Evolutionary conservation across 2,329 filamentous ascomycete genomes (phyloP).

Genomic region (Fonsecaea monophora): DNA sequence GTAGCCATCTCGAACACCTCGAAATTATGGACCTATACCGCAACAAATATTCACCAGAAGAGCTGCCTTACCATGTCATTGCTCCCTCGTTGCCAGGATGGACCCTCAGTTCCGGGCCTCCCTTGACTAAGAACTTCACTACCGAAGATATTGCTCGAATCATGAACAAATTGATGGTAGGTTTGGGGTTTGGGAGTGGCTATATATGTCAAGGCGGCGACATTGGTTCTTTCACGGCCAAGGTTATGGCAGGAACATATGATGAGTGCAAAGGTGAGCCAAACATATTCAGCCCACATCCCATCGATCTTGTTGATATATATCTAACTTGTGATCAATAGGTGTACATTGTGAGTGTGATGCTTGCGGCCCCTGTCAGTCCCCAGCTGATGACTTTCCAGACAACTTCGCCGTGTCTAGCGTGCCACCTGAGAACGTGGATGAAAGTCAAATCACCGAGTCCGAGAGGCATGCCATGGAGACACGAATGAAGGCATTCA

Average conservation of each 20-base stretch:
- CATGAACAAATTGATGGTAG: conserved; percentile 60
- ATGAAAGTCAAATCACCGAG: conserved; percentile 24
- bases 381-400: conserved; percentile 1
- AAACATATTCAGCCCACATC: background rate
- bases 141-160: conserved; percentile 51
- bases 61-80: conserved; percentile 64
- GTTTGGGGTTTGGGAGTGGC: conserved; percentile 59
- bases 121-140: conserved; percentile 52
- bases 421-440: conserved; percentile 4
- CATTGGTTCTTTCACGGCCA: conserved; percentile 56
- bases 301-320: background rate
- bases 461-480: conserved; percentile 48
- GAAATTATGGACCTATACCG: conserved; percentile 56
- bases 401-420: conserved; percentile 25
- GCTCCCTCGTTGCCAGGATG: conserved; percentile 64
- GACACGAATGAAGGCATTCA: conserved; percentile 49
- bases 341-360: conserved; percentile 25
- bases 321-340: conserved; percentile 3
- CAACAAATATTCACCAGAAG: conserved; percentile 55
- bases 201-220: conserved; percentile 67
- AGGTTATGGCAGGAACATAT: conserved; percentile 52
- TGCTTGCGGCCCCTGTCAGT: background rate
- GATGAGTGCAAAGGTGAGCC: conserved; percentile 53
- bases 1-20: conserved; percentile 61
- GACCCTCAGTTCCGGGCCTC: conserved; percentile 57